phyloP scores from a whole-genome alignment of 2,329 filamentous ascomycete genomes.

The Xylariales sp. region DNA sequence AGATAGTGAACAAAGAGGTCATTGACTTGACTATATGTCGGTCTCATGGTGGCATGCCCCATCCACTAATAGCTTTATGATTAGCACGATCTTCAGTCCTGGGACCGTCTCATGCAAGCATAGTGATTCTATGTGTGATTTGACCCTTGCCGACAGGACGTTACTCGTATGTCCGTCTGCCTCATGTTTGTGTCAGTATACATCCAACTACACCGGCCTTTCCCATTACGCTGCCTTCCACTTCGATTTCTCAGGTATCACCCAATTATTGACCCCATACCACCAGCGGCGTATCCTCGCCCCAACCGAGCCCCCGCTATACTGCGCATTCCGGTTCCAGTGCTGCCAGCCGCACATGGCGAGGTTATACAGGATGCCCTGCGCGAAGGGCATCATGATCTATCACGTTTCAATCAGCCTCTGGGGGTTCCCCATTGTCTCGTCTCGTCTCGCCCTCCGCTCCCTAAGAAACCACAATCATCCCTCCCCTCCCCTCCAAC shows the following conservation, averaged over 20 bases:
- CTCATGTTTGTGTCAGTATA: too few relatives aligned
- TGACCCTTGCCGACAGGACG: too few relatives aligned
- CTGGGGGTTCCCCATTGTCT: not conserved
- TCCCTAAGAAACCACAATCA: not conserved
- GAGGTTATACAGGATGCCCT: slow-evolving; percentile 86
- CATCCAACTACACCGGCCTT: too few relatives aligned
- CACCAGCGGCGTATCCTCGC: slow-evolving; percentile 84
- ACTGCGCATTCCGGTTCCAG: slow-evolving; percentile 76
- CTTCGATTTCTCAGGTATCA: slow-evolving; percentile 56
- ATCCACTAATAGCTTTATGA: too few relatives aligned
- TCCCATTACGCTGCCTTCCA: too few relatives aligned
- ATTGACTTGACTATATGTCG: too few relatives aligned
- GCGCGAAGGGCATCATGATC: slow-evolving; percentile 80
- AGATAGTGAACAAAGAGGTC: not conserved
- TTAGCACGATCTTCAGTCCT: too few relatives aligned
- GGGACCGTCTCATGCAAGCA: too few relatives aligned
- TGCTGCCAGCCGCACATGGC: slow-evolving; percentile 81
- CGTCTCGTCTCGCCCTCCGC: not conserved
- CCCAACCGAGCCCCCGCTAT: slow-evolving; percentile 73
- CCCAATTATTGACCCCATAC: slow-evolving; percentile 93
- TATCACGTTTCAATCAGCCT: slow-evolving; percentile 36
- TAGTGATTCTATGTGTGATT: too few relatives aligned
- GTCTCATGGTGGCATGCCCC: too few relatives aligned
- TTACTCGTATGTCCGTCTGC: too few relatives aligned
- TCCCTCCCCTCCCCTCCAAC: not conserved